A percentile compares a stretch with the other conserved stretches of the same genome.
phyloP scores from a whole-genome alignment of 768 basidiomycete genomes.

The Auriscalpium vulgare region DNA sequence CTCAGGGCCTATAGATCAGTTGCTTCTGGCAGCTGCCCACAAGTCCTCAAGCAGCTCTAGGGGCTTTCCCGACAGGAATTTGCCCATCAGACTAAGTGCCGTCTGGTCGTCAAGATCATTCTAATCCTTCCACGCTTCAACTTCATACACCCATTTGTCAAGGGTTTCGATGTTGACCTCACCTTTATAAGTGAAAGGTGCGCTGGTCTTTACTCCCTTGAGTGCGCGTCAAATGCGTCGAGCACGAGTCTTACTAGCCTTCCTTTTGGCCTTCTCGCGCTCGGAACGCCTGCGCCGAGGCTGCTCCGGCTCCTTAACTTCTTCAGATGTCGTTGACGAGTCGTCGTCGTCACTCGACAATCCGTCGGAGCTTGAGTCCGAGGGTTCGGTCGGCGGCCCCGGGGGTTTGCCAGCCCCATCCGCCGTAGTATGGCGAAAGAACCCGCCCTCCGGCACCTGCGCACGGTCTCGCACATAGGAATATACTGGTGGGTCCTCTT shows the following conservation, averaged over 20 bases:
- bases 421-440: neutral
- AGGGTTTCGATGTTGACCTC: neutral
- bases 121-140: neutral
- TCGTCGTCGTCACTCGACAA: neutral
- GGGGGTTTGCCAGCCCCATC: neutral
- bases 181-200: neutral
- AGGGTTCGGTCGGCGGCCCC: neutral
- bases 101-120: neutral
- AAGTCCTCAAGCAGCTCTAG: too few species aligned
- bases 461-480: neutral
- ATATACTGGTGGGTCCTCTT: neutral
- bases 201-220: neutral
- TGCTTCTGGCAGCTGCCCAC: too few species aligned
- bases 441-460: neutral
- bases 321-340: neutral
- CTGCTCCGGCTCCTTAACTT: neutral
- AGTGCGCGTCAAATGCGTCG: neutral
- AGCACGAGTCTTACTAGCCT: neutral
- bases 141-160: neutral
- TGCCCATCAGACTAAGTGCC: conserved; percentile 6
- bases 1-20: too few species aligned
- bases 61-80: conserved; percentile 16
- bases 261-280: neutral
- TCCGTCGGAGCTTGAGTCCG: neutral
- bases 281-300: neutral